phyloP scores from a whole-genome alignment of 2,329 filamentous ascomycete genomes.

The Hymenoscyphus linearis region DNA sequence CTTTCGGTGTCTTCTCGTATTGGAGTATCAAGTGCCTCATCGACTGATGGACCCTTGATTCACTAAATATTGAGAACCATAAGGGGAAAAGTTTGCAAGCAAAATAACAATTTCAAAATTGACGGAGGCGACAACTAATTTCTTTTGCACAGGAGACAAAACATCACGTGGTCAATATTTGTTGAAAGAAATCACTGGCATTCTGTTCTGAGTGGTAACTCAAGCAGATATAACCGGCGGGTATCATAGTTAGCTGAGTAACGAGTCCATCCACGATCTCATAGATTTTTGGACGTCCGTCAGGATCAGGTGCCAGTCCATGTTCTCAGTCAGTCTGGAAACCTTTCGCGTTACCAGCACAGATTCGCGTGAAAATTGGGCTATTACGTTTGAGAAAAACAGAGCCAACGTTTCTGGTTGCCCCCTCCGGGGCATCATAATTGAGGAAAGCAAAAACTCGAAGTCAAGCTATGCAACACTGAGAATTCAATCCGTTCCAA shows the following conservation, averaged over 20 bases:
- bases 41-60: background rate
- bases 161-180: background rate
- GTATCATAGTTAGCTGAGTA: background rate
- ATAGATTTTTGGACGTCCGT: background rate
- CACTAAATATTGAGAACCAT: background rate
- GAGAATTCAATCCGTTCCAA: background rate
- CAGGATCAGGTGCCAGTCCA: background rate
- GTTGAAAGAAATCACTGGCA: background rate
- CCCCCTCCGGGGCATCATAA: background rate
- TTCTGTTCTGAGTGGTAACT: background rate
- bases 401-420: background rate
- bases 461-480: background rate
- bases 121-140: background rate
- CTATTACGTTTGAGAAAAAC: background rate
- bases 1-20: background rate
- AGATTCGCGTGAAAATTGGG: background rate
- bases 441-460: background rate
- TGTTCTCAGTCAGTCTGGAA: background rate
- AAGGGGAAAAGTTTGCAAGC: background rate
- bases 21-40: background rate
- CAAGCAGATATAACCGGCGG: background rate
- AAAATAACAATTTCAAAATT: background rate
- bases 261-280: background rate
- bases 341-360: background rate
- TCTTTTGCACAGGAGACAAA: background rate